These are phyloP conservation scores for Sporothrix pallida DNA, from an alignment of 2,329 filamentous ascomycete species.

Conservation along the genomic window DNA sequence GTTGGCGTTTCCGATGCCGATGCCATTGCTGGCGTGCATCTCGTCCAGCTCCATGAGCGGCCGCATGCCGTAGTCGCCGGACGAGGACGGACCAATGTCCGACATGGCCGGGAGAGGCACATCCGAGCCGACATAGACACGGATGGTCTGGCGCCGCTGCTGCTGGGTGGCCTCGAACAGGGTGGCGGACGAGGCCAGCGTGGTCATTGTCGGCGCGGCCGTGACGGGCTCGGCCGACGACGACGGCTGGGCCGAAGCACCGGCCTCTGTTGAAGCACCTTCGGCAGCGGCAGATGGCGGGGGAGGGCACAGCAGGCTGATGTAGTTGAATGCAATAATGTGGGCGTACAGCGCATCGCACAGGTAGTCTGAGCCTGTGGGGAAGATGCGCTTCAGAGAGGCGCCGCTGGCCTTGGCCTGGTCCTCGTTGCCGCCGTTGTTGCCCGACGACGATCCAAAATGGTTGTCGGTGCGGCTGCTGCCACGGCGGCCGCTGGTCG, in stretches of 20 bases:
- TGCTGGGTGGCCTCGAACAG: slow-evolving; percentile 8
- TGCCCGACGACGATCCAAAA: neutral
- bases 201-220: slow-evolving; percentile 20
- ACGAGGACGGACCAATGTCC: neutral
- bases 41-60: slow-evolving; percentile 20
- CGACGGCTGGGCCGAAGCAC: slow-evolving; percentile 30
- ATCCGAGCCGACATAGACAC: slow-evolving; percentile 33
- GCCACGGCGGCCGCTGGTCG: slow-evolving; percentile 1
- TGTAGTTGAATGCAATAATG: slow-evolving; percentile 64
- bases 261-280: slow-evolving; percentile 33
- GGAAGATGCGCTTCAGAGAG: slow-evolving; percentile 58
- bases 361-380: slow-evolving; percentile 58
- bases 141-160: slow-evolving; percentile 35
- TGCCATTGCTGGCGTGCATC: neutral
- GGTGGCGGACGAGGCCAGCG: slow-evolving; percentile 7
- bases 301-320: slow-evolving; percentile 48
- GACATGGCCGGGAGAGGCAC: slow-evolving; percentile 28
- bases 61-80: slow-evolving; percentile 1
- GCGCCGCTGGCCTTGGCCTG: slow-evolving; percentile 25
- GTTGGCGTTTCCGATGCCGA: neutral
- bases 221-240: neutral
- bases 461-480: slow-evolving; percentile 20
- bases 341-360: slow-evolving; percentile 66
- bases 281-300: slow-evolving; percentile 31
- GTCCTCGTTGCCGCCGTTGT: neutral